Conservation (phyloP, 805 yeast genomes). For the Spathaspora hagerdaliae region DNA sequence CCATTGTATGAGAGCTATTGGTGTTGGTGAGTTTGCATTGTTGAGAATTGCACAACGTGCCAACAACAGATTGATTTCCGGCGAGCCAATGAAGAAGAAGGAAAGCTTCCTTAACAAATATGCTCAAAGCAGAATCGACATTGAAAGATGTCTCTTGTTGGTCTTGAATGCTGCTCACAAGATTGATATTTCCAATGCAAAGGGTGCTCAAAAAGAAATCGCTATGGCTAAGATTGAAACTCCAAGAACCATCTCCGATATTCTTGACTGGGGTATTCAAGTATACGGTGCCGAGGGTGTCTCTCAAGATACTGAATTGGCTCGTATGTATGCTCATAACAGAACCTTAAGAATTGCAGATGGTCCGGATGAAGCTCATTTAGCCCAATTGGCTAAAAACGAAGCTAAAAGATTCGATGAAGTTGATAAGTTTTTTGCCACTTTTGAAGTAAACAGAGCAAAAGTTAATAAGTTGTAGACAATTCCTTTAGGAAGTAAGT, state of each 20-base stretch:
- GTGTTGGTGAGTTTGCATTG: conserved; percentile 57
- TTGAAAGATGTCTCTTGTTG: conserved; percentile 50
- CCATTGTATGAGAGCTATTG: conserved; percentile 64
- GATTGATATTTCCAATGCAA: conserved; percentile 51
- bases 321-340: conserved; percentile 46
- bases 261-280: conserved; percentile 62
- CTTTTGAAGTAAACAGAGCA: conserved; percentile 13
- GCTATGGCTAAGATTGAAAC: conserved; percentile 62
- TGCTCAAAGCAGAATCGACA: conserved; percentile 51
- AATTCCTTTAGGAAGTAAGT: no score
- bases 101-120: conserved; percentile 47
- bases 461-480: conserved; percentile 23
- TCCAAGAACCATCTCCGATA: conserved; percentile 49
- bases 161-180: conserved; percentile 60
- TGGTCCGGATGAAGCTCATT: conserved; percentile 68
- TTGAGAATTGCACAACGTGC: conserved; percentile 48
- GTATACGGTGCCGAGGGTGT: conserved; percentile 65
- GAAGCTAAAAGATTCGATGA: conserved; percentile 35
- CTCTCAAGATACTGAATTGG: conserved; percentile 56
- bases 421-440: conserved; percentile 33
- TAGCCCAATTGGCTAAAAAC: conserved; percentile 50
- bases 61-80: conserved; percentile 48
- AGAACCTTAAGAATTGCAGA: conserved; percentile 63
- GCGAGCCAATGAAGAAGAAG: conserved; percentile 44
- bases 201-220: conserved; percentile 52